Evolutionary conservation across 805 yeast species (phyloP), one percentile per base, ranked within the genome.

Genomic region (Metschnikowia aberdeeniae): DNA sequence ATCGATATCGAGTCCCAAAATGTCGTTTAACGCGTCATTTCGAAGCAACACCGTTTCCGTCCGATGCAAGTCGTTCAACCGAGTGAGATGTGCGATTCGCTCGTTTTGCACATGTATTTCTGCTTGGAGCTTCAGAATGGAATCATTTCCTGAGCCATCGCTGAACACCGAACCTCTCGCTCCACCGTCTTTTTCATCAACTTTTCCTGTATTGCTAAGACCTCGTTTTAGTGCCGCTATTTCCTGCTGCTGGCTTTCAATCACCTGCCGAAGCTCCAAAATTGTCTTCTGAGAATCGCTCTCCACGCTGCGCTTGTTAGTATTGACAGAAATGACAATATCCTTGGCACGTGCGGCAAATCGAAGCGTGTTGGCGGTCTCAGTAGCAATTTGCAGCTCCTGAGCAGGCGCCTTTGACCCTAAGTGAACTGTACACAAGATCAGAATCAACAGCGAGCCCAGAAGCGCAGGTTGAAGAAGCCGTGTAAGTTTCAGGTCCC

Each of bases 331-430:
- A 56, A 90, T 75, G 10, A 81, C 73, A 41, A 93, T 81, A 61
- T 92, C 89, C 58, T 89, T 90, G 1, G 98, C 97, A 49, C 97
- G 72, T 0, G 96, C 86, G 0, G 97, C 98, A 68, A 93, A 93
- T 42, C 98, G 68, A 22, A 93, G 70, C 0, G 98, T 90, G 60
- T 88, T 89, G 33, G 82, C 70, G 0, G 97, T 88, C 61, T 92
- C 98, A 0, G 86, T 74, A n/a, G 77, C 66, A 1, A 82, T 75
- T 34, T 63, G 72, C 19, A 73, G 73, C 17, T 66, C 64, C 22
- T 43, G 32, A 6, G 52, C 41, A 9, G 49, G 47, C 30, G 38
- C 50, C 8, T 52, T 49, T 5, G 68, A 57, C 3, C 85, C 80
- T 36, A 86, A 66, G 56, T 87, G 90, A 13, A 92, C 81, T 0